Evolutionary conservation across 2,329 filamentous ascomycete genomes (phyloP).

Genomic region (Gnomoniopsis smithogilvyi): DNA sequence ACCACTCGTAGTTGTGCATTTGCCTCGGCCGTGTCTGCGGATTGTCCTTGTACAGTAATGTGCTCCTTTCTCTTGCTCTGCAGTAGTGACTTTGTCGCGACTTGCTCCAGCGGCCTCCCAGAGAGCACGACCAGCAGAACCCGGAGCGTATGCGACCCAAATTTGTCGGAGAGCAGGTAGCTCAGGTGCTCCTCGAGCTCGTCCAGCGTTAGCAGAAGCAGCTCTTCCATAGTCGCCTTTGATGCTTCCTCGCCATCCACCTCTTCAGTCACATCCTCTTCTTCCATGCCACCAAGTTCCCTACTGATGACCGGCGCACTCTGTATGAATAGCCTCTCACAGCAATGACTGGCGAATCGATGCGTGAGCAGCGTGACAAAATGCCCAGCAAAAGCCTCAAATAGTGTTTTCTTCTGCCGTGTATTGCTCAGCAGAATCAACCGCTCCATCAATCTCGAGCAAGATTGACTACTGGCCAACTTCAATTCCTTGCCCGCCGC

Average conservation of each 20-base stretch:
- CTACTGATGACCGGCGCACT: constrained; percentile 75
- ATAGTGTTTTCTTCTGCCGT: constrained; percentile 80
- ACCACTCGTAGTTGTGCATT: constrained; percentile 53
- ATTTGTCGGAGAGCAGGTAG: constrained; percentile 80
- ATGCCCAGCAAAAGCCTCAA: constrained; percentile 80
- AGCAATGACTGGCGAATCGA: constrained; percentile 95
- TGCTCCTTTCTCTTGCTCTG: constrained; percentile 93
- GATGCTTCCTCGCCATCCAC: constrained; percentile 43
- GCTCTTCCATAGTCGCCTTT: constrained; percentile 70
- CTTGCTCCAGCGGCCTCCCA: constrained; percentile 72
- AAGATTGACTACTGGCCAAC: constrained; percentile 92
- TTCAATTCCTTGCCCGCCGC: constrained; percentile 92
- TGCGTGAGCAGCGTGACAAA: constrained; percentile 90
- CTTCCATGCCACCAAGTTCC: constrained; percentile 55
- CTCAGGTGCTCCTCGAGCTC: constrained; percentile 85
- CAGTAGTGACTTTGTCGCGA: constrained; percentile 67
- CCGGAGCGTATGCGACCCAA: constrained; percentile 86
- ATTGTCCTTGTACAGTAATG: constrained; percentile 58
- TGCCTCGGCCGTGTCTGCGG: constrained; percentile 45
- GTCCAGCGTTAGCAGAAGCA: constrained; percentile 79
- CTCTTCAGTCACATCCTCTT: constrained; percentile 41
- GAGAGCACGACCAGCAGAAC: constrained; percentile 83
- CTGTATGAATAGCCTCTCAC: constrained; percentile 85
- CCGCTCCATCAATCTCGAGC: constrained; percentile 88
- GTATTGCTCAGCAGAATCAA: constrained; percentile 79